Conservation (phyloP, 495 filamentous ascomycete species). For the Penicillium salamii region DNA sequence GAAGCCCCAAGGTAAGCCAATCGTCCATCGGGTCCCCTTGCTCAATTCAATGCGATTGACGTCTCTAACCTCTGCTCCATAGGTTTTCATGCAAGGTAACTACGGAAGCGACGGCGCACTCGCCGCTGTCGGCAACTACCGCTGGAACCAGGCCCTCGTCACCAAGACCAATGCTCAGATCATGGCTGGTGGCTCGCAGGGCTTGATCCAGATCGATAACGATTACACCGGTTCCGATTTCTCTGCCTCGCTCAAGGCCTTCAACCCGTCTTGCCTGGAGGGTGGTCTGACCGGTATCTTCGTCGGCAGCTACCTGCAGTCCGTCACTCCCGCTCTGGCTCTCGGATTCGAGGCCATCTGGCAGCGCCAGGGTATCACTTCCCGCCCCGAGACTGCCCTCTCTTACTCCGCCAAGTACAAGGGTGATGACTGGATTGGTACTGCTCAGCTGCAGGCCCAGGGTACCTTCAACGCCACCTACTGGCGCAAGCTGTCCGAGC, state of each 20-base stretch:
- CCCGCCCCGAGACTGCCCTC: conserved; percentile 78
- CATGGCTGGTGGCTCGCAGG: conserved; percentile 58
- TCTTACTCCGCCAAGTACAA: conserved; percentile 91
- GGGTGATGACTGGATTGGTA: conserved; percentile 85
- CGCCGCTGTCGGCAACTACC: conserved; percentile 82
- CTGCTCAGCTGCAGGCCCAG: conserved; percentile 77
- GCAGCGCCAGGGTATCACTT: conserved; percentile 75
- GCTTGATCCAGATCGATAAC: conserved; percentile 85
- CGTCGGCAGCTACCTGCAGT: conserved; percentile 92
- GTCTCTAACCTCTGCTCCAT: conserved; percentile 11
- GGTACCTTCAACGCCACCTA: conserved; percentile 88
- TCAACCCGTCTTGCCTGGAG: conserved; percentile 91
- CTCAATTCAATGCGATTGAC: neutral
- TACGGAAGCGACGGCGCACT: conserved; percentile 86
- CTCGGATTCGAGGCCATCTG: conserved; percentile 91
- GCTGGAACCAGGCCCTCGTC: conserved; percentile 71
- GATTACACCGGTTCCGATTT: conserved; percentile 94
- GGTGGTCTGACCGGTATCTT: conserved; percentile 92
- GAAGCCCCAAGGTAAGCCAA: conserved; percentile 76
- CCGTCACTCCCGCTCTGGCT: conserved; percentile 81
- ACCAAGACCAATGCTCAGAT: conserved; percentile 85
- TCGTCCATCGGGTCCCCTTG: neutral
- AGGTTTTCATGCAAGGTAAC: conserved; percentile 95
- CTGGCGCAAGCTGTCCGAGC: conserved; percentile 92
- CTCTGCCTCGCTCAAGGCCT: conserved; percentile 80